Base-by-base conservation (phyloP, 441 rosid species). In the Populus trichocarpa region DNA sequence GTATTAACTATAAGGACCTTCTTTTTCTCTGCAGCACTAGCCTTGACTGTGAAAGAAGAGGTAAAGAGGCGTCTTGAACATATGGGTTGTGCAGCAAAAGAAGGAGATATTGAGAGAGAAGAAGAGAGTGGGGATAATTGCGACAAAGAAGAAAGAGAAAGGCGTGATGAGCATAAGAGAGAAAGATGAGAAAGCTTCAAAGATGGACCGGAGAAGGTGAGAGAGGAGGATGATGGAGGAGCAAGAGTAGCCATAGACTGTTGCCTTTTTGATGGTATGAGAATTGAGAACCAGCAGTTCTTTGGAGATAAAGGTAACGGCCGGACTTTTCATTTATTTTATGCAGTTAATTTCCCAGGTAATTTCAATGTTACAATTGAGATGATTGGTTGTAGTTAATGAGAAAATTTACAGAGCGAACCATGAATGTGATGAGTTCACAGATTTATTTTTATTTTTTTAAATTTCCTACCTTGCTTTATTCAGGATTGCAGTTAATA, bases 1-100 rank as follows among this genome's bases (percentile, higher is more conserved):
- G 99, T 84, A 80, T 93, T 96, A 2, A 96, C 87, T 22, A 92
- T 89, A 59, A 96, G 97, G 23, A 92, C 97, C 84, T 91, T 92
- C 91, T 90, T 93, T 89, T 91, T 93, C 78, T 84, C 95, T 3
- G 86, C 82, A 4, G 79, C 75, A 66, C 87, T 75, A n/a, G 95
- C 92, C 74, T 78, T 87, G 18, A 90, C 83, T 2, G 84, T 67
- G 76, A 85, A 84, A 70, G 89, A 78, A 67, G 85, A 69, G 71
- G 78, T 74, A 36, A 87, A 77, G 72, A 61, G 65, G 22, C 67
- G 79, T 33, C 74, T 82, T 14, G 87, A 85, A 46, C 38, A 74
- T 57, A 75, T 69, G 35, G 90, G 80, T 79, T 61, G 70, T 12
- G 83, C 23, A 67, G 77, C 12, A 66, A 76, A 76, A 80, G 87